phyloP scores from a whole-genome alignment of 768 basidiomycete species.

The Termitomyces sp. region DNA sequence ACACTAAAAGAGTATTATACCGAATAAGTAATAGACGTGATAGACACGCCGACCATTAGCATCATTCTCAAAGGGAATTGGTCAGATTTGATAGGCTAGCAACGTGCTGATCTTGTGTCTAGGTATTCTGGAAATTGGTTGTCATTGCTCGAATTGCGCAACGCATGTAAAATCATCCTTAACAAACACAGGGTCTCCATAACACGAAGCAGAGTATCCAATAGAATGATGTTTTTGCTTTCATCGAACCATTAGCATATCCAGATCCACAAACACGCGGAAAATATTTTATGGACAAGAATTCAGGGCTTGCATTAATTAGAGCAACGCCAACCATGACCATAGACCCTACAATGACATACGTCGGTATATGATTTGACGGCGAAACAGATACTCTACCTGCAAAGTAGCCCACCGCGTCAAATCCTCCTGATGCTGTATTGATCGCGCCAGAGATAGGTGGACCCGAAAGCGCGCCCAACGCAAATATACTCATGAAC shows the following conservation, averaged over 20 bases:
- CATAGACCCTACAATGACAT: conserved; percentile 10
- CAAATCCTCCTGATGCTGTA: conserved; percentile 46
- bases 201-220: conserved; percentile 54
- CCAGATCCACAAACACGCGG: conserved; percentile 50
- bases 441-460: conserved; percentile 73
- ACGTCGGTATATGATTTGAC: background rate
- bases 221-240: conserved; percentile 56
- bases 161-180: conserved; percentile 18
- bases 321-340: conserved; percentile 13
- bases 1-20: no score
- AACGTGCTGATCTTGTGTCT: conserved; percentile 48
- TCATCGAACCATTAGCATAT: conserved; percentile 51
- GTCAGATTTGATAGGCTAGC: conserved; percentile 47
- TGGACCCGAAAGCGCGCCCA: conserved; percentile 65
- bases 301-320: conserved; percentile 38
- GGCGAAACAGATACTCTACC: conserved; percentile 2
- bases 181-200: conserved; percentile 70
- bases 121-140: no score
- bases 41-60: conserved; percentile 69
- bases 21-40: no score
- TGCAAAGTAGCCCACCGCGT: conserved; percentile 38
- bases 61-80: conserved; percentile 34
- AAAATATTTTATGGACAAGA: conserved; percentile 46
- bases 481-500: conserved; percentile 53
- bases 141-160: background rate